phyloP scores from a whole-genome alignment of 768 basidiomycete genomes.

The Phlegmacium glaucopus region DNA sequence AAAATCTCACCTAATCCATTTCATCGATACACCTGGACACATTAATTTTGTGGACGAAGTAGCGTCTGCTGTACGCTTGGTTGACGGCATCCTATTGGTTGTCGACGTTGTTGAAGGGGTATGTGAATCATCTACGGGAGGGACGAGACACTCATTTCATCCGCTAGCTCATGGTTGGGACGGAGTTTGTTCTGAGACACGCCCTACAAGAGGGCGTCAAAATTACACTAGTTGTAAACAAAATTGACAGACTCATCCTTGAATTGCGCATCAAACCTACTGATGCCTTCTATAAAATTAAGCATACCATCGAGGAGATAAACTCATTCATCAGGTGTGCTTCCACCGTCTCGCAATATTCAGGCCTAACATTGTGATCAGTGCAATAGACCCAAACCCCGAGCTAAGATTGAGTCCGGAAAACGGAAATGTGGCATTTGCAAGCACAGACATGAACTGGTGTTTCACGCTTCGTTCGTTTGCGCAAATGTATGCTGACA shows the following conservation, averaged over 20 bases:
- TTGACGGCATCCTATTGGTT: constrained; percentile 89
- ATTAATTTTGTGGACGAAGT: constrained; percentile 99
- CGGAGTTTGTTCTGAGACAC: constrained; percentile 85
- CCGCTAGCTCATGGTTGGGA: constrained; percentile 83
- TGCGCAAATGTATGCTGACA: constrained; percentile 94
- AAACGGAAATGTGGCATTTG: constrained; percentile 94
- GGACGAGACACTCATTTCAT: constrained; percentile 13
- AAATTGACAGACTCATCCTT: constrained; percentile 95
- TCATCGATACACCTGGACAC: constrained; percentile 97
- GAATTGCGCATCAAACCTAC: constrained; percentile 93
- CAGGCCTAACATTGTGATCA: constrained; percentile 22
- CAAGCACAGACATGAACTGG: constrained; percentile 96
- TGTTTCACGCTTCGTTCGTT: constrained; percentile 95
- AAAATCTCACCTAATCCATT: constrained; percentile 90
- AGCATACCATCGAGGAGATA: constrained; percentile 97
- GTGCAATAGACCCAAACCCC: constrained; percentile 85
- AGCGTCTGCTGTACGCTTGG: constrained; percentile 79
- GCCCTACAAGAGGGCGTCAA: constrained; percentile 86
- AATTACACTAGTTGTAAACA: constrained; percentile 93
- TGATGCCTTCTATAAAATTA: constrained; percentile 99
- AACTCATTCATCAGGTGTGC: constrained; percentile 91
- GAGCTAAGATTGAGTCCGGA: constrained; percentile 89
- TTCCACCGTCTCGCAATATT: background rate
- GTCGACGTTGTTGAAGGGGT: constrained; percentile 99
- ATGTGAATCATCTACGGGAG: constrained; percentile 24